Evolutionary conservation across 2,329 filamentous ascomycete genomes (phyloP).

Genomic region (Botryotinia calthae): DNA sequence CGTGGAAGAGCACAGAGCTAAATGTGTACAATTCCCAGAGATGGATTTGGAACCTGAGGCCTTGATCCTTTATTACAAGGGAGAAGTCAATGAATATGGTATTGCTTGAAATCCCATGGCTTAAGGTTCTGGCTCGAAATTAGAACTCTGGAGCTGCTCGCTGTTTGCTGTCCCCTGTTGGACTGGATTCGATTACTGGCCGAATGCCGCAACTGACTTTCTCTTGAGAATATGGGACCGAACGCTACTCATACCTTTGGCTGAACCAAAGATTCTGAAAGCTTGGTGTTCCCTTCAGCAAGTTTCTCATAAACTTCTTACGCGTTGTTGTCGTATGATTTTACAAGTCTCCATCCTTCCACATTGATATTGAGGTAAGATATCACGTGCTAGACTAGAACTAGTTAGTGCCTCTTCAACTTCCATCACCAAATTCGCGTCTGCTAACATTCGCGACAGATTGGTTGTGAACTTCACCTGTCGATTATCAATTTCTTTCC

Average conservation of each 20-base stretch:
- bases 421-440: slow-evolving; percentile 12
- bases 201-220: neutral
- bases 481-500: neutral
- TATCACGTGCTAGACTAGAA: neutral
- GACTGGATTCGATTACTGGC: neutral
- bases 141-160: neutral
- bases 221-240: neutral
- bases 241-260: neutral
- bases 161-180: neutral
- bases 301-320: neutral
- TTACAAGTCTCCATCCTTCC: neutral
- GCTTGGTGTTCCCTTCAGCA: neutral
- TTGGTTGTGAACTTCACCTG: neutral
- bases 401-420: slow-evolving; percentile 8
- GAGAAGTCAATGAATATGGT: neutral
- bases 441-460: slow-evolving; percentile 7
- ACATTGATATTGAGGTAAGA: neutral
- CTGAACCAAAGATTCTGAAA: neutral
- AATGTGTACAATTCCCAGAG: neutral
- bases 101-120: slow-evolving; percentile 11
- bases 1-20: neutral
- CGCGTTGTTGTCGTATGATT: neutral
- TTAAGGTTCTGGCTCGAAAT: neutral
- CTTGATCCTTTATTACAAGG: neutral
- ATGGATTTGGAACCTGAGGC: neutral